Evolutionary conservation across 495 filamentous ascomycete genomes (phyloP), one percentile per base, ranked within the genome.

Genomic region (Barbatosphaeria neglecta): DNA sequence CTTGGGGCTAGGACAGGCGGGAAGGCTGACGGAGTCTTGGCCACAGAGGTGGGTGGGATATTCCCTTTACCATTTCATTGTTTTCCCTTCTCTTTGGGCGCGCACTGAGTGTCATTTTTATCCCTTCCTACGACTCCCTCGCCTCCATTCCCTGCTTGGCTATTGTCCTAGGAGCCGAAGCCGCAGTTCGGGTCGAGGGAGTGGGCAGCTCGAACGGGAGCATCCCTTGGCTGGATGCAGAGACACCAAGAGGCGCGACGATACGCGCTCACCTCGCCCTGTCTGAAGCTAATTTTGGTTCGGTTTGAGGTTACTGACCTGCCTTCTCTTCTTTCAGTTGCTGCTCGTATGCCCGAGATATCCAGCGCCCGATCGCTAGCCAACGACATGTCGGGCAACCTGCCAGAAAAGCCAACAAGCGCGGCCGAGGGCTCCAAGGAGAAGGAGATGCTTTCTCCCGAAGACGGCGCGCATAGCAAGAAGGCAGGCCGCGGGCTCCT

Each of bases 401-500:
- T 42, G 18, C 57, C 63, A 33, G 61, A 65, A 48, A 61, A 52
- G 50, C 42, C 50, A 31, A 59, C 59, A 41, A 55, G 58, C 43
- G 62, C 63, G 37, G 59, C 67, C 22, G 66, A 67, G 47, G 64
- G 60, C 45, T 63, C 64, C 5, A 71, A 68, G 54, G 72, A 75
- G 50, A 74, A 72, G 55, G 70, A 68, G 19, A 57, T 50, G 41
- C 44, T 67, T 19, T 48, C 59, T 22, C 61, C 64, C 18, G 70
- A 74, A 37, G 68, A 71, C 35, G 65, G 58, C 33, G 53, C 60
- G 11, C 48, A 54, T 22, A 52, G 74, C 7, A 80, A 78, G 63
- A 83, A 79, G 59, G n/a, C n/a, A n/a, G 69, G 72, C 19, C 72
- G 76, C 44, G 72, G 77, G 23, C 68, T 81, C 18, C 57, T 78